Evolutionary conservation across 805 yeast genomes (phyloP), one percentile per base, ranked within the genome.

Genomic region (Metschnikowia picachoensis): DNA sequence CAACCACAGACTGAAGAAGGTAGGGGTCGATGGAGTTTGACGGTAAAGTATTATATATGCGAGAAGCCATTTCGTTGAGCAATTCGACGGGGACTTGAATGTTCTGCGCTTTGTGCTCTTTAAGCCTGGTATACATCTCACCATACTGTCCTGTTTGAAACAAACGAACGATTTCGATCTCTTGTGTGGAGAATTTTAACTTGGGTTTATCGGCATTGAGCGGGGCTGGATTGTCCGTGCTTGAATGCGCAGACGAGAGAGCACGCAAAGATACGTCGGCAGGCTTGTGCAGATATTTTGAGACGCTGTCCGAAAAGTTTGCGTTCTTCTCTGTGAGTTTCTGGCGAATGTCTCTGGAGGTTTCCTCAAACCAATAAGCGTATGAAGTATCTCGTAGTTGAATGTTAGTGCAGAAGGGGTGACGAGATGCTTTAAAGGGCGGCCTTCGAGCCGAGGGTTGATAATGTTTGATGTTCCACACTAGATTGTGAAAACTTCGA

Each of bases 331-430:
- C 42, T 14, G 30, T 32, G 33, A 43, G 41, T 35, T 41, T 46
- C 9, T 40, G 44, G 8, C 53, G 51, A 5, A 51, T 15, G 11
- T 49, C 52, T 16, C 39, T 35, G n/a, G 57, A 42, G 3, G 50
- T 39, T 20, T 49, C 52, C 35, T 51, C 48, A 16, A 53, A 43
- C 59, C 59, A 55, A 37, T 45, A 48, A 5, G 53, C 41, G 30
- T 47, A 55, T 13, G 59, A 49, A 8, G 48, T 55, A 25, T 53
- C 51, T 17, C 50, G 50, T 13, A 55, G 55, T 30, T 49, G 57
- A 8, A 39, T 30, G 25, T 49, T 53, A 12, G 57, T 52, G 45
- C 52, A 52, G 12, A 53, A 53, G 6, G 57, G 51, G 33, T 52
- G 57, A 9, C 53, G 46, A 14, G 49, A 38, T 9, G 57, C 51